A percentile compares a stretch with the other conserved stretches of the same genome.
Evolutionary conservation across 805 yeast genomes (phyloP).

Genomic region (Nakazawaea molendinolei): DNA sequence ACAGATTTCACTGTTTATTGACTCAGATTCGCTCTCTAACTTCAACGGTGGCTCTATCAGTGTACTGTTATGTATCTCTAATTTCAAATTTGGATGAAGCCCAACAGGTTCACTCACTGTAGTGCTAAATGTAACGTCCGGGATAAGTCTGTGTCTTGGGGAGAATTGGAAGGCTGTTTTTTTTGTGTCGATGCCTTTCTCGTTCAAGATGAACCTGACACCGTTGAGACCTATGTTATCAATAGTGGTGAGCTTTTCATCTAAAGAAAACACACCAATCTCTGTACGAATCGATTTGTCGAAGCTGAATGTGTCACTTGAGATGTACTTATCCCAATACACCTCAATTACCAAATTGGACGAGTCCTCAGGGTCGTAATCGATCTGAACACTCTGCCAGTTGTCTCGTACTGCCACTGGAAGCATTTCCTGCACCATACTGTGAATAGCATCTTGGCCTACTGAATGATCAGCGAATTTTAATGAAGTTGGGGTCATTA

Average conservation of each 20-base stretch:
- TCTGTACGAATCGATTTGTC: background rate
- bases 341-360: conserved; percentile 1
- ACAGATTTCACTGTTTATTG: conserved; percentile 4
- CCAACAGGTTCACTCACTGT: conserved; percentile 3
- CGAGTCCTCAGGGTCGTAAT: conserved; percentile 1
- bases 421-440: too few species aligned
- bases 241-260: conserved; percentile 8
- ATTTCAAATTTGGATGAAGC: conserved; percentile 4
- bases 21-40: background rate
- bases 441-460: background rate
- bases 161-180: conserved; percentile 11
- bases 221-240: conserved; percentile 9
- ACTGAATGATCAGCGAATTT: background rate
- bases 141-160: conserved; percentile 7
- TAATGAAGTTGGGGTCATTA: conserved; percentile 4
- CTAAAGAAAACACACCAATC: conserved; percentile 9
- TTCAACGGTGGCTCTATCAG: background rate
- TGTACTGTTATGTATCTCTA: background rate
- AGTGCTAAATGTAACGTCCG: background rate
- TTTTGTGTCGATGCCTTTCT: background rate
- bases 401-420: too few species aligned
- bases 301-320: background rate
- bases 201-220: conserved; percentile 7
- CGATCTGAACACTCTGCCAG: conserved; percentile 5
- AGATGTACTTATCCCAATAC: conserved; percentile 6